These are phyloP conservation scores for Ceratocystis variospora DNA, from an alignment of 2,329 filamentous ascomycete genomes.

Conservation along the genomic window DNA sequence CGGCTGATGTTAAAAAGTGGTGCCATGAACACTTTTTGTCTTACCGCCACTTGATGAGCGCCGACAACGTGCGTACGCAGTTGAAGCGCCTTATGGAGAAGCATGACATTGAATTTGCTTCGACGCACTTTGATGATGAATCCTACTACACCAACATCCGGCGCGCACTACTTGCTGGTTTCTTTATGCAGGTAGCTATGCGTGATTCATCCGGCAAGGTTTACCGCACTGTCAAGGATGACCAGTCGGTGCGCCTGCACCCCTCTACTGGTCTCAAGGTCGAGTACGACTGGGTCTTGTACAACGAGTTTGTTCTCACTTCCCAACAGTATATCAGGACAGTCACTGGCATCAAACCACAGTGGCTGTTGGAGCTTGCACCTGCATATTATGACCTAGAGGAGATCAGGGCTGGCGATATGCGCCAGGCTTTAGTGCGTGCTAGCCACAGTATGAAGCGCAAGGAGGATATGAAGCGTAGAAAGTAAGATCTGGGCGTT, in stretches of 20 bases:
- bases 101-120: conserved; percentile 69
- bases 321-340: conserved; percentile 97
- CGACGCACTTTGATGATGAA: conserved; percentile 84
- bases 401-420: conserved; percentile 72
- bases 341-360: conserved; percentile 78
- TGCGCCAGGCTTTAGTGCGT: conserved; percentile 52
- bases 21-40: conserved; percentile 95
- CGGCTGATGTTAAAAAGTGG: conserved; percentile 69
- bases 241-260: conserved; percentile 84
- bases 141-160: conserved; percentile 98
- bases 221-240: conserved; percentile 92
- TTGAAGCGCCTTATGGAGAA: conserved; percentile 96
- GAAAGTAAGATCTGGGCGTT: conserved; percentile 13
- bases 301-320: conserved; percentile 96
- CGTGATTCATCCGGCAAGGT: conserved; percentile 76
- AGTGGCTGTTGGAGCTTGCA: conserved; percentile 93
- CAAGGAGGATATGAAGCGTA: conserved; percentile 40
- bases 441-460: conserved; percentile 47
- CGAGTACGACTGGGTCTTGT: conserved; percentile 92
- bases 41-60: conserved; percentile 73
- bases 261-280: conserved; percentile 79
- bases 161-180: conserved; percentile 77
- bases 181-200: conserved; percentile 99
- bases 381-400: conserved; percentile 82
- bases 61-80: conserved; percentile 85